A percentile compares a stretch with the other conserved stretches of the same genome.
These are phyloP conservation scores for Plasmodium inui DNA, from an alignment of 169 alveolate genomes.

Conservation along the genomic window DNA sequence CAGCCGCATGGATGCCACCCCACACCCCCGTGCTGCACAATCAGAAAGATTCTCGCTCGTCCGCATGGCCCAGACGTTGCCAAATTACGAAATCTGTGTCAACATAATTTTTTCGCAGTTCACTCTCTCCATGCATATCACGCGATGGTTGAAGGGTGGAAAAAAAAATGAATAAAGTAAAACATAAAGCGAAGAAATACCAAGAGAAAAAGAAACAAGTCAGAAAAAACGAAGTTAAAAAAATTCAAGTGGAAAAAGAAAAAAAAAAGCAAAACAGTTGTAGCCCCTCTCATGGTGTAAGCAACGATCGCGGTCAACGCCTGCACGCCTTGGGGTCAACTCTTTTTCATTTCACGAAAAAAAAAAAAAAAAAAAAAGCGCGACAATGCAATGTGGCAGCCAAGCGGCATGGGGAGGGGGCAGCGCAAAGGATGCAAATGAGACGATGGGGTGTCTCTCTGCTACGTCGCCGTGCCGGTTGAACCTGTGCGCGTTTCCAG, in stretches of 20 bases:
- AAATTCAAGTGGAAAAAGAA: too few species aligned
- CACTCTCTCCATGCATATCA: background rate
- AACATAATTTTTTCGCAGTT: background rate
- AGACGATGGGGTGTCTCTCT: background rate
- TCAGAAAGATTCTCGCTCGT: background rate
- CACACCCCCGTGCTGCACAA: background rate
- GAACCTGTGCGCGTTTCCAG: background rate
- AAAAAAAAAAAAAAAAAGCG: background rate
- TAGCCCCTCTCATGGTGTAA: background rate
- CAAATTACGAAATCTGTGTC: background rate
- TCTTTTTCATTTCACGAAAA: background rate
- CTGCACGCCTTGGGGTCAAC: background rate
- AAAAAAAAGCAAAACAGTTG: background rate
- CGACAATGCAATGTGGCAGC: background rate
- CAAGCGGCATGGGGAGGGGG: background rate
- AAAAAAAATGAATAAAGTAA: background rate
- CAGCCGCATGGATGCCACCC: background rate
- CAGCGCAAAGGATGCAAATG: background rate
- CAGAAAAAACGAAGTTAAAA: background rate
- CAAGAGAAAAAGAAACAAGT: background rate
- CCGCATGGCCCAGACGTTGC: background rate
- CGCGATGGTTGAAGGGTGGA: background rate
- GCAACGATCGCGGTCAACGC: background rate
- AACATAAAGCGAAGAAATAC: background rate
- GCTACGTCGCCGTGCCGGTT: background rate